These are phyloP conservation scores for Leptographium wingfieldii DNA, from an alignment of 2,329 filamentous ascomycete species.

Conservation along the genomic window DNA sequence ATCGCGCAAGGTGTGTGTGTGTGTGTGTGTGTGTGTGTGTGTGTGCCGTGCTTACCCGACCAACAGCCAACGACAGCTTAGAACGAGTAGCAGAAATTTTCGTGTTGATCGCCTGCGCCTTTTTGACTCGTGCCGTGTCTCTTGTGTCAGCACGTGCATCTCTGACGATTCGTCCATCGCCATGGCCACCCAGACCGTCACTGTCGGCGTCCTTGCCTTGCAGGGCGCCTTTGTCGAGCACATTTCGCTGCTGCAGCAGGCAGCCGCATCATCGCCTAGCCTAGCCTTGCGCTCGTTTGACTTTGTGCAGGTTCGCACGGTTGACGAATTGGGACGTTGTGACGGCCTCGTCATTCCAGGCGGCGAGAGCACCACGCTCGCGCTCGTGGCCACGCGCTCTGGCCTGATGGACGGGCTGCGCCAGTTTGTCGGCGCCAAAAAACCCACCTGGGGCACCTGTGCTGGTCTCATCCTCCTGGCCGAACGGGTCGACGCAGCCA, in stretches of 20 bases:
- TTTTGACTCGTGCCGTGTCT: background rate
- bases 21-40: no score
- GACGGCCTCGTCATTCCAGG: conserved; percentile 83
- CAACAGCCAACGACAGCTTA: background rate
- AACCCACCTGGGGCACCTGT: conserved; percentile 91
- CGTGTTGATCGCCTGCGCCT: background rate
- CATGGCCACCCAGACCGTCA: conserved; percentile 23
- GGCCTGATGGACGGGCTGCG: conserved; percentile 72
- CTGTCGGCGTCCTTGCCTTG: conserved; percentile 56
- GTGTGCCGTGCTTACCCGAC: background rate
- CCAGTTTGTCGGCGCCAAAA: conserved; percentile 67
- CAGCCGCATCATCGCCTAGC: conserved; percentile 36
- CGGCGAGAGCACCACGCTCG: conserved; percentile 89
- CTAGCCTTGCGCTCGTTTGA: conserved; percentile 28
- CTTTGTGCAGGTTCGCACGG: conserved; percentile 71
- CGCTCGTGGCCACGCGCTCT: conserved; percentile 71
- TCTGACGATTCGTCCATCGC: background rate
- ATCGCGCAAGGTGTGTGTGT: background rate
- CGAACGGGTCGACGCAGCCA: conserved; percentile 76
- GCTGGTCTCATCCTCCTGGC: conserved; percentile 86
- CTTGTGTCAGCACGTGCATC: background rate
- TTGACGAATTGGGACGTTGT: conserved; percentile 56
- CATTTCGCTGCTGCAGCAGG: conserved; percentile 59
- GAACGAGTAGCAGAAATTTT: background rate
- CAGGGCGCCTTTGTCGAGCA: conserved; percentile 94